phyloP scores from a whole-genome alignment of 169 alveolate genomes.

The Plasmodium berghei region DNA sequence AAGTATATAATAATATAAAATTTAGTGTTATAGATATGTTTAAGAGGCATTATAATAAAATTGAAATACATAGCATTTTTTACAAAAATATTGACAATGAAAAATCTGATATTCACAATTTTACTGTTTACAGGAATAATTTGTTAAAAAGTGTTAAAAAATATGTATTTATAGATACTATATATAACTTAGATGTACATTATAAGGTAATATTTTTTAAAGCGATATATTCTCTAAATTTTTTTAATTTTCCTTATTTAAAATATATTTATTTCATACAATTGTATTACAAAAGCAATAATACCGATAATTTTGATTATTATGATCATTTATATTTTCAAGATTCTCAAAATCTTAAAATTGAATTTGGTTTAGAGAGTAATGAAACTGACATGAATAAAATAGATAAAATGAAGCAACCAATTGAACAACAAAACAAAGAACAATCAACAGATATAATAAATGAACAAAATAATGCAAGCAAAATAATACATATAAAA shows the following conservation, averaged over 20 bases:
- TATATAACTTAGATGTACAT: conserved; percentile 44
- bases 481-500: background rate
- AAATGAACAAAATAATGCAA: conserved; percentile 1
- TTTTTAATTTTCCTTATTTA: conserved; percentile 53
- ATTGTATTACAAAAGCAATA: background rate
- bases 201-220: conserved; percentile 60
- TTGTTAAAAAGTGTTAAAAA: conserved; percentile 49
- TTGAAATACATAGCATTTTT: conserved; percentile 37
- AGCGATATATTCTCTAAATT: conserved; percentile 59
- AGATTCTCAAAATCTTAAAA: conserved; percentile 21
- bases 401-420: background rate
- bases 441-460: background rate
- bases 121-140: conserved; percentile 39
- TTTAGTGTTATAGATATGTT: conserved; percentile 38
- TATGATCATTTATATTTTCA: conserved; percentile 35
- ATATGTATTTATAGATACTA: conserved; percentile 50
- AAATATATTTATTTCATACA: conserved; percentile 27
- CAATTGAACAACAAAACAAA: background rate
- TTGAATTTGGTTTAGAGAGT: background rate
- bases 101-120: conserved; percentile 26
- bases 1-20: conserved; percentile 1
- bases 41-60: conserved; percentile 39
- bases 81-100: conserved; percentile 26
- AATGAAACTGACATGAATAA: background rate
- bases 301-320: conserved; percentile 36